A percentile compares a stretch with the other conserved stretches of the same genome.
Conservation (phyloP, 2,329 filamentous ascomycete genomes). For the Trichoderma aggressivum region DNA sequence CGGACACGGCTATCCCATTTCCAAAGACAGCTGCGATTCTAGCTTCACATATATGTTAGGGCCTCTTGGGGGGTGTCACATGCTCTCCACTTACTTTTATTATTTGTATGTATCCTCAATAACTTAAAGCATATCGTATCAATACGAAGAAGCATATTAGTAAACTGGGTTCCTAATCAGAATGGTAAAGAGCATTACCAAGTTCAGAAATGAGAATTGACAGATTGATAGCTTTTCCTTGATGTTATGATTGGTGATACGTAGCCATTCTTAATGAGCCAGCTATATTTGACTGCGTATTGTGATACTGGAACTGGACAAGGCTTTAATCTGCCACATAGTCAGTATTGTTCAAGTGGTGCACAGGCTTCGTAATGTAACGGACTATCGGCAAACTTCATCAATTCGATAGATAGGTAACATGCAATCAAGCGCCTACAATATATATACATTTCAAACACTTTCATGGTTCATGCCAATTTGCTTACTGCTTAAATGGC, state of each 20-base stretch:
- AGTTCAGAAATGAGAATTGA: neutral
- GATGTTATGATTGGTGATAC: neutral
- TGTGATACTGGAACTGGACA: too few relatives aligned
- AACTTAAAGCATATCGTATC: neutral
- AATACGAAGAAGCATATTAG: neutral
- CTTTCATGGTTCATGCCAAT: neutral
- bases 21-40: neutral
- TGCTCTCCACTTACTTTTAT: neutral
- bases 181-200: neutral
- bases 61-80: neutral
- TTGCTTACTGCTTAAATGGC: neutral
- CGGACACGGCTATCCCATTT: neutral
- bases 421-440: neutral
- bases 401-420: neutral
- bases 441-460: neutral
- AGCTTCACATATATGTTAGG: neutral
- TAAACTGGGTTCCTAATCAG: neutral
- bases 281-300: too few relatives aligned
- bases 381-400: neutral
- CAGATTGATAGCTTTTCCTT: neutral
- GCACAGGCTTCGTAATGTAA: too few relatives aligned
- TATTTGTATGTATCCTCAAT: neutral
- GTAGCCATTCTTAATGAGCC: too few relatives aligned
- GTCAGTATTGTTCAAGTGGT: too few relatives aligned
- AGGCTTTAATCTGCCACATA: too few relatives aligned